Conservation (phyloP, 1,139 yeast species). For the Kodamaea alishanica region DNA sequence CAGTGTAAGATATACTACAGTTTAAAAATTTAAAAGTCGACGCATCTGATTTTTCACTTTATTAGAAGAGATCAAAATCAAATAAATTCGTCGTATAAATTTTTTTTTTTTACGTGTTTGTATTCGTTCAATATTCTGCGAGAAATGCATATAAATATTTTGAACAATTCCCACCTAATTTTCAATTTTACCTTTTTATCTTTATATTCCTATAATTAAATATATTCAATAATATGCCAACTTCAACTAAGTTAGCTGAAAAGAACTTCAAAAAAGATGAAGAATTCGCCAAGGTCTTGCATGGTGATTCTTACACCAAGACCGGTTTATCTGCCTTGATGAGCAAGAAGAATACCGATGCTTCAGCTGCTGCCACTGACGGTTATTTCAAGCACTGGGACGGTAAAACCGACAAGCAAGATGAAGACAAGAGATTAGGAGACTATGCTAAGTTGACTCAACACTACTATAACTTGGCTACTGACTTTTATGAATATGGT, state of each 20-base stretch:
- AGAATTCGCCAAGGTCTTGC: slow-evolving; percentile 79
- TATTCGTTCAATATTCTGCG: background rate
- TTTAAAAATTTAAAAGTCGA: no score
- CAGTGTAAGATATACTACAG: no score
- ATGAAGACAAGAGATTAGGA: slow-evolving; percentile 68
- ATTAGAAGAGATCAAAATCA: no score
- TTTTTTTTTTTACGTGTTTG: background rate
- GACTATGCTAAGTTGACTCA: slow-evolving; percentile 91
- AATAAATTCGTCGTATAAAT: background rate
- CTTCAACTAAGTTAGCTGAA: slow-evolving; percentile 19
- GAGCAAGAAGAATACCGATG: slow-evolving; percentile 62
- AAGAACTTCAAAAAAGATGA: slow-evolving; percentile 49
- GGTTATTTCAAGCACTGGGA: slow-evolving; percentile 98
- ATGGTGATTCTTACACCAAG: slow-evolving; percentile 67
- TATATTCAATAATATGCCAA: slow-evolving; percentile 11
- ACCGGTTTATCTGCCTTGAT: slow-evolving; percentile 76
- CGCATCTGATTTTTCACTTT: no score
- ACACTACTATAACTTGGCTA: slow-evolving; percentile 93
- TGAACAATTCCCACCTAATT: background rate
- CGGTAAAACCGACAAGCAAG: slow-evolving; percentile 73
- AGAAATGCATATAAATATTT: no score
- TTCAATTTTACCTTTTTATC: background rate
- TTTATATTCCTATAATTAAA: background rate
- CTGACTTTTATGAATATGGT: slow-evolving; percentile 95
- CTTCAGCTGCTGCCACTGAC: slow-evolving; percentile 78